Evolutionary conservation across 495 filamentous ascomycete genomes (phyloP).

Genomic region (Penicillium angulare): DNA sequence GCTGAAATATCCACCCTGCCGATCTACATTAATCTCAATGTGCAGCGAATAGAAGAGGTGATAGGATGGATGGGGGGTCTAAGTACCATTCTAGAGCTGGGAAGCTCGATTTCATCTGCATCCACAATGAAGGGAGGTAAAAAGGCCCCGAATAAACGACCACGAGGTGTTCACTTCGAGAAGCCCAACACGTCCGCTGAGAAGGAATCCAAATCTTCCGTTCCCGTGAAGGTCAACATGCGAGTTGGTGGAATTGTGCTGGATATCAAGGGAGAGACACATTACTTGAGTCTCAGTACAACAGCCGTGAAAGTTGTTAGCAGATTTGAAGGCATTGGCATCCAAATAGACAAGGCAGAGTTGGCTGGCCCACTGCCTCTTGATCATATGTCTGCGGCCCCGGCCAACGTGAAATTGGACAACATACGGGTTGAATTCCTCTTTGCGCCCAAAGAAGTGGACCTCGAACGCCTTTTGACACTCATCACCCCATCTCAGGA

Average conservation of each 20-base stretch:
- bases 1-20: conserved; percentile 81
- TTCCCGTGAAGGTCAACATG: conserved; percentile 66
- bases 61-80: conserved; percentile 88
- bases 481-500: conserved; percentile 89
- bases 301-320: conserved; percentile 76
- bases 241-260: conserved; percentile 74
- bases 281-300: conserved; percentile 69
- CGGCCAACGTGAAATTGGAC: conserved; percentile 53
- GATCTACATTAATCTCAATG: conserved; percentile 71
- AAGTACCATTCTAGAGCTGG: conserved; percentile 85
- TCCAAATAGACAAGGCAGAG: conserved; percentile 73
- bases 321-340: conserved; percentile 63
- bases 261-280: conserved; percentile 71
- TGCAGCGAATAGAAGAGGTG: conserved; percentile 80
- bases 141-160: conserved; percentile 28
- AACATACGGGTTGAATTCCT: conserved; percentile 75
- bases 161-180: conserved; percentile 75
- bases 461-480: conserved; percentile 77
- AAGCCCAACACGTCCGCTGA: conserved; percentile 19
- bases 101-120: conserved; percentile 77
- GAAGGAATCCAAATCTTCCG: conserved; percentile 21
- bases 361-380: conserved; percentile 65
- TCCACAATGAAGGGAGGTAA: conserved; percentile 50
- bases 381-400: conserved; percentile 44
- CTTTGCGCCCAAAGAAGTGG: conserved; percentile 67